These are phyloP conservation scores for Sporobolomyces roseus DNA, from an alignment of 768 basidiomycete species.

Conservation along the genomic window DNA sequence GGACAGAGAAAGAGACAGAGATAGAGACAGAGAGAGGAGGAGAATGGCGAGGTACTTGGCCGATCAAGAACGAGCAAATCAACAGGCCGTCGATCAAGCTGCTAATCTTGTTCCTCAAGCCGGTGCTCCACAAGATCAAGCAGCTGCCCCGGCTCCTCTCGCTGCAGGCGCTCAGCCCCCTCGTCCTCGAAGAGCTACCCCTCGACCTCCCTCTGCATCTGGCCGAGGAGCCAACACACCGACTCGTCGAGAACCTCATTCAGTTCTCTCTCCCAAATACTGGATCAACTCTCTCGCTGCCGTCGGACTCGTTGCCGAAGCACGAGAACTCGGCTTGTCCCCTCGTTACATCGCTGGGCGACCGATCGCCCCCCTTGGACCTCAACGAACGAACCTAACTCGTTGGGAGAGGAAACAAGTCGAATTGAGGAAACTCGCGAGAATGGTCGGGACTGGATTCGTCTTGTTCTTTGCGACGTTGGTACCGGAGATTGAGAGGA, in stretches of 20 bases:
- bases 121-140: neutral
- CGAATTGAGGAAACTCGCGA: neutral
- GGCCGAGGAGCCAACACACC: too few relatives aligned
- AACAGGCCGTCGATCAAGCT: too few relatives aligned
- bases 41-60: neutral
- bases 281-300: conserved; percentile 43
- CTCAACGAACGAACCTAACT: neutral
- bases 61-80: neutral
- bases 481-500: conserved; percentile 43
- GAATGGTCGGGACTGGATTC: conserved; percentile 18
- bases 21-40: conserved; percentile 1
- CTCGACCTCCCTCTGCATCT: neutral
- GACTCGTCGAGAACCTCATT: conserved; percentile 14
- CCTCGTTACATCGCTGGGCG: conserved; percentile 35
- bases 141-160: neutral
- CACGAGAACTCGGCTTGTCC: conserved; percentile 41
- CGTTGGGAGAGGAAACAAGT: neutral
- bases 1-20: neutral
- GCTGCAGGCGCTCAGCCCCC: neutral
- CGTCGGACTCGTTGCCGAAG: conserved; percentile 42
- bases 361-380: conserved; percentile 7
- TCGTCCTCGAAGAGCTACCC: neutral
- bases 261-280: conserved; percentile 41
- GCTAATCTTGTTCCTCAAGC: neutral
- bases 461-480: conserved; percentile 45